Conservation (phyloP, 1,139 yeast genomes). For the Blastobotrys indianensis region DNA sequence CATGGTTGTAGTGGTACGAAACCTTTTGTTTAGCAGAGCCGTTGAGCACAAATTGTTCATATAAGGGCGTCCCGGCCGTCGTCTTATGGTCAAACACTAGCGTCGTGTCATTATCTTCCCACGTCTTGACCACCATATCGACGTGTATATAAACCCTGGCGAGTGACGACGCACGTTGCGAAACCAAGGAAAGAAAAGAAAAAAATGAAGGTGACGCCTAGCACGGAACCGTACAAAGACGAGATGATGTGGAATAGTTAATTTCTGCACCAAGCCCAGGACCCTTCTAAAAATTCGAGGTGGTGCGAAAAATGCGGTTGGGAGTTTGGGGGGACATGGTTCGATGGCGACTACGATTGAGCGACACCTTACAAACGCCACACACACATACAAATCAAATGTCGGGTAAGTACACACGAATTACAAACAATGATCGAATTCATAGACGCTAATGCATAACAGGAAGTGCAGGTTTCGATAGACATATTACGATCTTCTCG, state of each 20-base stretch:
- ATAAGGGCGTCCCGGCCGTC: slow-evolving; percentile 51
- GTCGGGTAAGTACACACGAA: slow-evolving; percentile 12
- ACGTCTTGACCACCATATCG: slow-evolving; percentile 27
- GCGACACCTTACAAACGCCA: background rate
- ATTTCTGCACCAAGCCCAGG: no score
- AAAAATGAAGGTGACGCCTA: no score
- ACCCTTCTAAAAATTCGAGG: no score
- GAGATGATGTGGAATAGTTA: background rate
- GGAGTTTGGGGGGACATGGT: background rate
- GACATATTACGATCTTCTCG: slow-evolving; percentile 96
- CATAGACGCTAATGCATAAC: background rate
- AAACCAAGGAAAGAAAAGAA: no score
- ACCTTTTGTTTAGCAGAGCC: slow-evolving; percentile 41
- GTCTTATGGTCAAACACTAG: slow-evolving; percentile 52
- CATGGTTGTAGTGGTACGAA: slow-evolving; percentile 84
- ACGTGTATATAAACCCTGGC: no score
- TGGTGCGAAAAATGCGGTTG: background rate
- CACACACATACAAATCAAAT: slow-evolving; percentile 1
- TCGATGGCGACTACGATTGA: slow-evolving; percentile 2
- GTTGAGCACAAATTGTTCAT: slow-evolving; percentile 35
- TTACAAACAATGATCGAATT: background rate
- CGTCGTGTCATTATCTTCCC: slow-evolving; percentile 29
- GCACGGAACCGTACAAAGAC: background rate
- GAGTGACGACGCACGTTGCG: no score
- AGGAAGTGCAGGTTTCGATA: slow-evolving; percentile 76